Evolutionary conservation across 495 filamentous ascomycete species (phyloP), one percentile per base, ranked within the genome.

Genomic region (Elasticomyces elasticus): DNA sequence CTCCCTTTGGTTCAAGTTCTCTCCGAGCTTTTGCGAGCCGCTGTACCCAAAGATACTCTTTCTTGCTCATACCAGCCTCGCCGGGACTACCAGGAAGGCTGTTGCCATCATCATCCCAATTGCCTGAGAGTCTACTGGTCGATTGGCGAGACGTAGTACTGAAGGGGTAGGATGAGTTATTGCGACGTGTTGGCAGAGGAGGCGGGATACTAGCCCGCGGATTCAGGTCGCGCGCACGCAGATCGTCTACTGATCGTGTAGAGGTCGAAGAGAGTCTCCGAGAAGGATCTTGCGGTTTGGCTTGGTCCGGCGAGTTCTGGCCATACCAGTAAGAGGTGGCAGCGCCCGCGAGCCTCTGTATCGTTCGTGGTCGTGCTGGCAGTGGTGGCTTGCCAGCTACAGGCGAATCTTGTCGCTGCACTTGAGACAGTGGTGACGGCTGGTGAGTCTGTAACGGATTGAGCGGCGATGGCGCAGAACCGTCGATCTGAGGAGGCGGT

Each of bases 11-110:
- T 4, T 79, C 79, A 9, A 97, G 75, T 7, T 83, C 69, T 27
- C 83, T 76, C 51, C 84, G 80, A 1, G 94, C 92, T 7, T 80
- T 71, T 55, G 78, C 80, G 80, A 89, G 86, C 46, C 94, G 72
- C 52, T 83, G 77, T 50, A 75, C 71, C 94, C 94, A 99, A 22
- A 94, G 64, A 44, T 89, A 83, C 51, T 94, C 77, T 30, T 89
- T 87, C 64, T 89, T 94, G 59, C 81, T 91, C 11, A 77, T 50
- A 15, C 41, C 61, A n/a, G 43, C 43, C 38, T 62, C 52, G 26
- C 48, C 52, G 17, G 60, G 31, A 43, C 30, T 59, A 43, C 51
- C 60, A 42, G 50, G 47, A 12, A 51, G 30, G 35, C 56, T 57
- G 19, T 30, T 49, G 30, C 50, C 50, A 31, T 24, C 40, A 22